phyloP scores from a whole-genome alignment of 2,329 filamentous ascomycete genomes.

The Thielaviopsis musarum region DNA sequence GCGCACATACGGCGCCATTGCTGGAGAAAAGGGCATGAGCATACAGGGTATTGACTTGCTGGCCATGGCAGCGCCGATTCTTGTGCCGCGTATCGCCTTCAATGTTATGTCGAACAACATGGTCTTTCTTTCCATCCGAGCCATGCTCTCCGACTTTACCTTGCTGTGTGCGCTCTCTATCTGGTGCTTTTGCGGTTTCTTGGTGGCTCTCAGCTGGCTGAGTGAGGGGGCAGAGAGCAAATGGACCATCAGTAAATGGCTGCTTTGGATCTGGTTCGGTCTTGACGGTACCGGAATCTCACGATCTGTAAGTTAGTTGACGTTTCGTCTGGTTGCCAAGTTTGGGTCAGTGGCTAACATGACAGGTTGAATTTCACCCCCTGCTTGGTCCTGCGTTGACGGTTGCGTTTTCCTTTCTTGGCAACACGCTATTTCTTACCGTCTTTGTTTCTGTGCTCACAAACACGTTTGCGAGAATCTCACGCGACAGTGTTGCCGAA shows the following conservation, averaged over 20 bases:
- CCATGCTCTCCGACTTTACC: slow-evolving; percentile 79
- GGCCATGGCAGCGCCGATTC: slow-evolving; percentile 58
- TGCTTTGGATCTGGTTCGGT: slow-evolving; percentile 88
- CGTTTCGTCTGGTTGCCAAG: background rate
- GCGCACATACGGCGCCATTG: slow-evolving; percentile 46
- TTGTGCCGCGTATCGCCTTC: slow-evolving; percentile 66
- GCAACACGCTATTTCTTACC: slow-evolving; percentile 77
- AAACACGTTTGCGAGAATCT: slow-evolving; percentile 68
- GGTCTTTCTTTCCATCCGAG: slow-evolving; percentile 62
- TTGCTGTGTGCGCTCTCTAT: slow-evolving; percentile 55
- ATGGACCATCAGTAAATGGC: slow-evolving; percentile 60
- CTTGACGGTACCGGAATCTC: slow-evolving; percentile 55
- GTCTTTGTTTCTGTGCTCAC: slow-evolving; percentile 76
- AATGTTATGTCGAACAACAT: slow-evolving; percentile 72
- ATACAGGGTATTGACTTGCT: slow-evolving; percentile 62
- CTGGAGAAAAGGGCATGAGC: slow-evolving; percentile 28
- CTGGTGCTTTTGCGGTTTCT: slow-evolving; percentile 74
- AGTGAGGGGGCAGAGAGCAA: slow-evolving; percentile 38
- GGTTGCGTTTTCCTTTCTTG: slow-evolving; percentile 71
- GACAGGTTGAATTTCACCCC: slow-evolving; percentile 54
- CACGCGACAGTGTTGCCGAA: slow-evolving; percentile 61
- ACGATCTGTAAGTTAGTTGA: slow-evolving; percentile 24
- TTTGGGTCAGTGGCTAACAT: background rate
- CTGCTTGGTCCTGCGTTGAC: slow-evolving; percentile 65
- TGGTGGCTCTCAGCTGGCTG: slow-evolving; percentile 66